Base-by-base conservation (phyloP, 2,329 filamentous ascomycete genomes). In the Nectriaceae sp. region DNA sequence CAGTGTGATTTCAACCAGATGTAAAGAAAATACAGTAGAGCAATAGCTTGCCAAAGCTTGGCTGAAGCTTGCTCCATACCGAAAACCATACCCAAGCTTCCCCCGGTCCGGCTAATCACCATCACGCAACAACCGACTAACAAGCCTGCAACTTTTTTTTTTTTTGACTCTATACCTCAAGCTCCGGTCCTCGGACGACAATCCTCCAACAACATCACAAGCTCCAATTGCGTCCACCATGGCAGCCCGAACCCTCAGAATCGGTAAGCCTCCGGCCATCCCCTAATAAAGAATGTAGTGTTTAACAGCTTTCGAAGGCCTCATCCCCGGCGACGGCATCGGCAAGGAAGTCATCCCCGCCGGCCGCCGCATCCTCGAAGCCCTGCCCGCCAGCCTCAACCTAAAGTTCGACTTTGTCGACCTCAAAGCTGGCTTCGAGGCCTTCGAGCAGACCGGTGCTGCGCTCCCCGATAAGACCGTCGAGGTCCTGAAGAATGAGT, bases 311-410 rank as follows among this genome's bases (percentile, higher is more conserved):
- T 18, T 21, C 24, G n/a, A 59, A 96, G 92, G 92, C 70, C 89
- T 97, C 64, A 97, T 99, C 69, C 89, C 94, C 64, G 94, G 94
- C 67, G 94, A 99, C 75, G 94, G 94, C 73, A 99, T 99, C 75
- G 94, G 94, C 74, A 90, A 90, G 69, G 94, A 99, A 76, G 94
- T 99, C 70, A 97, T 99, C 72, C 94, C 94, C 58, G 89, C 94
- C 46, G 94, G 93, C 43, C 89, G 90, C 64, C 87, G 89, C 56
- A 79, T 97, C 61, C 89, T 99, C 66, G 93, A 99, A 77, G 88
- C 94, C 42, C 87, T 99, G 2, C 92, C 93, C 26, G 73, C 87
- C n/a, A 94, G 89, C n/a, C 77, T 97, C 40, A 88, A 88, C 65
- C 83, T 99, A 62, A 92, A 90, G 67, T 97, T 97, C 80, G 89